These are phyloP conservation scores for Aspergillus clavatus DNA, from an alignment of 2,329 filamentous ascomycete species.

Conservation along the genomic window DNA sequence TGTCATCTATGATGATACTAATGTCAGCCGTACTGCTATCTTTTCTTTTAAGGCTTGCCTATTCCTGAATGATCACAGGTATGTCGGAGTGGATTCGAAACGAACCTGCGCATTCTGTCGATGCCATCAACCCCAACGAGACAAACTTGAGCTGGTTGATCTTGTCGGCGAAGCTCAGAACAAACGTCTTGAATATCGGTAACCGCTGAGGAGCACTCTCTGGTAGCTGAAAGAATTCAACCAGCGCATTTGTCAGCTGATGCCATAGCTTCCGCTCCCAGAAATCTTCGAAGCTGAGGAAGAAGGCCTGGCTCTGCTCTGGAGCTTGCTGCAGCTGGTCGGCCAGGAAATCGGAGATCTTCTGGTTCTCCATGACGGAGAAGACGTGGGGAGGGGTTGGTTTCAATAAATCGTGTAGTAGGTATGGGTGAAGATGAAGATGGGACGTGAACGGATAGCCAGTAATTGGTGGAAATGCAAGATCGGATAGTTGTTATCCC, in stretches of 20 bases:
- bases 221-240: constrained; percentile 80
- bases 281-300: constrained; percentile 88
- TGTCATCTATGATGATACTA: constrained; percentile 59
- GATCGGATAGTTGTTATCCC: not conserved
- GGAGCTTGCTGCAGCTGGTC: constrained; percentile 85
- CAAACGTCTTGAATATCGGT: constrained; percentile 87
- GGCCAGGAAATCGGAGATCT: constrained; percentile 85
- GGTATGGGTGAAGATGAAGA: constrained; percentile 1
- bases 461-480: not conserved
- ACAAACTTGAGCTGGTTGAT: constrained; percentile 99
- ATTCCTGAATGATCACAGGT: too few relatives aligned
- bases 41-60: too few relatives aligned
- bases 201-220: constrained; percentile 80
- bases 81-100: too few relatives aligned
- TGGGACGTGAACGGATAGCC: constrained; percentile 1
- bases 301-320: constrained; percentile 78
- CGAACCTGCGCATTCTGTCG: constrained; percentile 62
- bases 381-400: constrained; percentile 1
- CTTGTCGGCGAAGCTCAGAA: constrained; percentile 94
- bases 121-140: constrained; percentile 79
- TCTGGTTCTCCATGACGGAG: constrained; percentile 70
- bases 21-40: constrained; percentile 6
- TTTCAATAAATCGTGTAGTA: not conserved
- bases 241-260: constrained; percentile 84
- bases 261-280: constrained; percentile 99